Evolutionary conservation across 768 basidiomycete species (phyloP).

Genomic region (Epithele typhae): DNA sequence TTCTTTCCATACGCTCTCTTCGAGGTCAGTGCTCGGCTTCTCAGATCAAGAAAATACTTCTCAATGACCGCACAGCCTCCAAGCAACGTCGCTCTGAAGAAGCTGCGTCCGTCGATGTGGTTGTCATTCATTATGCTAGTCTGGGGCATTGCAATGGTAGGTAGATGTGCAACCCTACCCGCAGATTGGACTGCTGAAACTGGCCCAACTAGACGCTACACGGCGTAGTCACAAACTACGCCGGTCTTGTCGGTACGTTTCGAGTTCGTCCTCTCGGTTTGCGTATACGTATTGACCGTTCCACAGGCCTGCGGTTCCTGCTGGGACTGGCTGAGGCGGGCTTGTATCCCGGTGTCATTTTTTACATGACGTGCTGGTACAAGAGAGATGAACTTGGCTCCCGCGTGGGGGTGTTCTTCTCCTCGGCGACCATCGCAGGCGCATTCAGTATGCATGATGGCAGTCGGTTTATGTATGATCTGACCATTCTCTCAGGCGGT

Average conservation of each 20-base stretch:
- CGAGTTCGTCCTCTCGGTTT: background rate
- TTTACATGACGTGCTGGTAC: slow-evolving; percentile 74
- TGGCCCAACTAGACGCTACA: slow-evolving; percentile 51
- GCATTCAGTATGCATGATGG: slow-evolving; percentile 68
- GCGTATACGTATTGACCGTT: background rate
- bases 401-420: slow-evolving; percentile 73
- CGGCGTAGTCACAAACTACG: slow-evolving; percentile 56
- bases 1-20: slow-evolving; percentile 72
- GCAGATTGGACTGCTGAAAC: background rate
- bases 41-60: background rate
- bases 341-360: slow-evolving; percentile 50
- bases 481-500: slow-evolving; percentile 53
- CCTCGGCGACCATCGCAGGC: slow-evolving; percentile 74
- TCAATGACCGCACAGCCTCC: slow-evolving; percentile 38
- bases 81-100: slow-evolving; percentile 58
- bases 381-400: slow-evolving; percentile 70
- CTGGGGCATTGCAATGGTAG: slow-evolving; percentile 41
- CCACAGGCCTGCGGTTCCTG: slow-evolving; percentile 51
- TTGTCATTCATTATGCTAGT: slow-evolving; percentile 38
- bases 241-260: slow-evolving; percentile 53
- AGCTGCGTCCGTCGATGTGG: slow-evolving; percentile 66
- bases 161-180: background rate
- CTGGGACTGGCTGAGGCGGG: slow-evolving; percentile 55
- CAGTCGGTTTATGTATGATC: no score
- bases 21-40: slow-evolving; percentile 42